Conservation (phyloP, 352 stramenopile genomes). For the Globisporangium acanthophoron region DNA sequence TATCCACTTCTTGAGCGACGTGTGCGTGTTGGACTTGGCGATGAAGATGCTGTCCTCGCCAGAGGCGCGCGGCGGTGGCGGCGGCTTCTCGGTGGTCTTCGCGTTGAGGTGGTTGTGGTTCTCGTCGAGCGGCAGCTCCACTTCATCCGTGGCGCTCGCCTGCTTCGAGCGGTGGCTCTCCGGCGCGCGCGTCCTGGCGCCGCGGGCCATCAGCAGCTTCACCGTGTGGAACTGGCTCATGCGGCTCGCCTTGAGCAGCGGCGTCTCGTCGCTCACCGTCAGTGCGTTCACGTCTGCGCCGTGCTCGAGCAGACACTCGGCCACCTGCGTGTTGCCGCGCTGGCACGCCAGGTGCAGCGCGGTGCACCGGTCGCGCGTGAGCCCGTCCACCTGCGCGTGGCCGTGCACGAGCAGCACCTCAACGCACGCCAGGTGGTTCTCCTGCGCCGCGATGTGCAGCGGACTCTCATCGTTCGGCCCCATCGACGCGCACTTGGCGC, state of each 20-base stretch:
- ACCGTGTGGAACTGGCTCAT: constrained; percentile 80
- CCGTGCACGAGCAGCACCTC: constrained; percentile 48
- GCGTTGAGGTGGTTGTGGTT: constrained; percentile 15
- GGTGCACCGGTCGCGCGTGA: constrained; percentile 59
- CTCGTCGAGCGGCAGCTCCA: constrained; percentile 15
- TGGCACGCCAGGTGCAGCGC: constrained; percentile 74
- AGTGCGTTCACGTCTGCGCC: constrained; percentile 63
- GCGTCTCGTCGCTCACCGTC: constrained; percentile 58
- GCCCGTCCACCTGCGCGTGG: constrained; percentile 41
- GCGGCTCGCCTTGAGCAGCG: constrained; percentile 73
- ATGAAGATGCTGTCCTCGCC: constrained; percentile 44
- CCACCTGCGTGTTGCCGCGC: constrained; percentile 68
- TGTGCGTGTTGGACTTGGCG: constrained; percentile 67
- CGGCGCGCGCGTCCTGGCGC: constrained; percentile 29
- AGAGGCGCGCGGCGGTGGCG: constrained; percentile 16
- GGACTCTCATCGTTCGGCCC: constrained; percentile 70
- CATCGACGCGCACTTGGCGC: constrained; percentile 43
- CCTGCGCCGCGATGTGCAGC: constrained; percentile 76
- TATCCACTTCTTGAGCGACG: constrained; percentile 64
- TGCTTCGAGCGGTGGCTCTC: constrained; percentile 21
- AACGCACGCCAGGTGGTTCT: constrained; percentile 73
- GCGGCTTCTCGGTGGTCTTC: constrained; percentile 21
- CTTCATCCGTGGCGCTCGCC: constrained; percentile 13
- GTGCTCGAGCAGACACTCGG: constrained; percentile 54
- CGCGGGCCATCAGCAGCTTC: constrained; percentile 56